Conservation (phyloP, 1,284 basidiomycete genomes). For the Ceratobasidium papillatum region DNA sequence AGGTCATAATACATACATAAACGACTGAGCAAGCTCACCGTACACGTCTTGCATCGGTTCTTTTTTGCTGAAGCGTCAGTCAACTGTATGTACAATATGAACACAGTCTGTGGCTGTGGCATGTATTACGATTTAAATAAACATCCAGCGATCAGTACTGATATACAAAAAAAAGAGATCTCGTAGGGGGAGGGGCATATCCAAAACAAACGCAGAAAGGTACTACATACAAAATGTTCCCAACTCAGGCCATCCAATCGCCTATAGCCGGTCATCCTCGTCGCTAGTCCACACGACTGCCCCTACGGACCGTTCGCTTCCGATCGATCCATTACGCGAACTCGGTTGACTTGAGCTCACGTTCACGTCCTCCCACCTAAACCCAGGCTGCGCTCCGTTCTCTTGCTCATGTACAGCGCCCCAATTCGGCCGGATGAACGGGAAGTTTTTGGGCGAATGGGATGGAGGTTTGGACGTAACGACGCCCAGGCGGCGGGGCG, state of each 20-base stretch:
- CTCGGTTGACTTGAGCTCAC: conserved; percentile 1
- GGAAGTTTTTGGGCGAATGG: conserved; percentile 25
- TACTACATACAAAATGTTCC: neutral
- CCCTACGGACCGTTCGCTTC: conserved; percentile 22
- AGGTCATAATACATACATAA: no score
- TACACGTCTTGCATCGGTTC: no score
- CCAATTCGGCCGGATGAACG: conserved; percentile 14
- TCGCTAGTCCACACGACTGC: conserved; percentile 24
- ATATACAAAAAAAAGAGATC: conserved; percentile 12
- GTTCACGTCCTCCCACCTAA: neutral
- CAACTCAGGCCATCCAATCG: neutral
- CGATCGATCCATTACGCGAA: conserved; percentile 20
- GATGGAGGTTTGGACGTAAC: conserved; percentile 15
- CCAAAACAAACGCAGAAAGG: neutral
- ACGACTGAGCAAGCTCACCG: no score
- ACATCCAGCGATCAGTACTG: no score
- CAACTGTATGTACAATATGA: no score
- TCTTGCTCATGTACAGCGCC: conserved; percentile 21
- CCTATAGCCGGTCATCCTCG: conserved; percentile 30
- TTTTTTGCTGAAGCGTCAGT: no score
- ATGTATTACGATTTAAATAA: no score
- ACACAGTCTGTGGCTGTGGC: no score
- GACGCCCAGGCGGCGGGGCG: neutral
- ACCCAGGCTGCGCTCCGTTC: neutral
- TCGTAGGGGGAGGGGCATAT: neutral